Evolutionary conservation across 2,329 filamentous ascomycete genomes (phyloP), one percentile per base, ranked within the genome.

Genomic region (Ambrosiella beaveri): DNA sequence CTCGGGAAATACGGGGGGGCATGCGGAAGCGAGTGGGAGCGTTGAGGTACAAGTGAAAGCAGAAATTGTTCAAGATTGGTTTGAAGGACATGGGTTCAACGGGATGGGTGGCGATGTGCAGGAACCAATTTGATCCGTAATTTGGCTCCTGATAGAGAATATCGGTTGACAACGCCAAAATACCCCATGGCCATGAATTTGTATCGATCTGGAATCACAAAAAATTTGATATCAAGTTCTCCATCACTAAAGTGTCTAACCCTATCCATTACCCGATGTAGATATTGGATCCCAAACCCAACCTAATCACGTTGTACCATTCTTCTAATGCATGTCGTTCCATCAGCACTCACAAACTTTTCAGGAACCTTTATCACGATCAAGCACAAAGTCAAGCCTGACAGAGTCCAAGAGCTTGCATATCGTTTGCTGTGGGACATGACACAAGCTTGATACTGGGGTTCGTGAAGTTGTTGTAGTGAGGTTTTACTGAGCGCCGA

Each of bases 1-100:
- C 64, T 73, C n/a, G 41, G 27, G 19, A 44, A 27, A 27, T 27
- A 13, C 13, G 9, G 2, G 44, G 3, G 40, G 35, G 55, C 13
- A 59, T 47, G 27, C 47, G 19, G 13, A 50, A n/a, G 19, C 36
- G 38, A 35, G 50, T 15, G 35, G 51, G 7, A 40, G 7, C 27
- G 50, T 40, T 38, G 9, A 56, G 38, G 38, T 41, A 15, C 7
- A 58, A 38, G 39, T 53, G 53, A n/a, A 38, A 58, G 40, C 35
- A 19, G 37, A 61, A 50, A 41, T 45, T 27, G 12, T 52, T 47
- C 38, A 54, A 36, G 44, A 49, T 38, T 3, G 11, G 44, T 15
- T 27, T 40, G 38, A 54, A 54, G 37, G 12, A 41, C 52, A 54
- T 54, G 19, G 19, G 44, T 53, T 53, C 15, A n/a, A 2, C 2